Conservation (phyloP, 2,329 filamentous ascomycete genomes). For the Sodiomyces alkalinus region DNA sequence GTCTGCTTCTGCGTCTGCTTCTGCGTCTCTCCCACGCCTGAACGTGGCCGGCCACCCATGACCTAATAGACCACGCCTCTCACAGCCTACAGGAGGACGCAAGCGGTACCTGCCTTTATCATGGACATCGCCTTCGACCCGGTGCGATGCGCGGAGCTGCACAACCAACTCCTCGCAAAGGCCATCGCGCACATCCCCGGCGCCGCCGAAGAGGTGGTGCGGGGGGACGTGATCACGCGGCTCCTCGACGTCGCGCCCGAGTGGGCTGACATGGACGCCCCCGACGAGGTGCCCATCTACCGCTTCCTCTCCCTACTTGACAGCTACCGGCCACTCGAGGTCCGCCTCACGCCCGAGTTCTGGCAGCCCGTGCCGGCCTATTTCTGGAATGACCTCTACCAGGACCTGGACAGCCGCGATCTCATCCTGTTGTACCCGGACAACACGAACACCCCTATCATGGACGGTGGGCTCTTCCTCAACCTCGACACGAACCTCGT, state of each 20-base stretch:
- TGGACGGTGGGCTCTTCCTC: not conserved
- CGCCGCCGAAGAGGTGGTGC: no score
- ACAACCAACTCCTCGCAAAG: not conserved
- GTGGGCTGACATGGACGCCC: no score
- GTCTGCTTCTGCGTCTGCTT: no score
- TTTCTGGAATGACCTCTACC: not conserved
- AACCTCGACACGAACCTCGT: not conserved
- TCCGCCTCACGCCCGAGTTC: not conserved
- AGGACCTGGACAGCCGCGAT: not conserved
- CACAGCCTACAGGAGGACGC: no score
- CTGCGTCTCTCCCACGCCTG: no score
- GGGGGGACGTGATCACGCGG: not conserved
- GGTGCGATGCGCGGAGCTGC: not conserved
- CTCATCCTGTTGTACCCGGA: not conserved
- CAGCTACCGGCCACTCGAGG: not conserved
- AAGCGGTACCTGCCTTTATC: no score
- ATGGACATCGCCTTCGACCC: not conserved
- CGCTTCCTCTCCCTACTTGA: not conserved
- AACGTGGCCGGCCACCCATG: no score
- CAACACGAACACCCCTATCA: not conserved
- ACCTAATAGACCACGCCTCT: no score
- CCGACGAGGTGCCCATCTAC: not conserved
- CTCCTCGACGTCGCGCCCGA: not conserved
- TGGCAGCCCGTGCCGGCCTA: not conserved
- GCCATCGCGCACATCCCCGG: not conserved